These are phyloP conservation scores for Nicotiana attenuata DNA, from an alignment of 257 asterid species.

Conservation along the genomic window DNA sequence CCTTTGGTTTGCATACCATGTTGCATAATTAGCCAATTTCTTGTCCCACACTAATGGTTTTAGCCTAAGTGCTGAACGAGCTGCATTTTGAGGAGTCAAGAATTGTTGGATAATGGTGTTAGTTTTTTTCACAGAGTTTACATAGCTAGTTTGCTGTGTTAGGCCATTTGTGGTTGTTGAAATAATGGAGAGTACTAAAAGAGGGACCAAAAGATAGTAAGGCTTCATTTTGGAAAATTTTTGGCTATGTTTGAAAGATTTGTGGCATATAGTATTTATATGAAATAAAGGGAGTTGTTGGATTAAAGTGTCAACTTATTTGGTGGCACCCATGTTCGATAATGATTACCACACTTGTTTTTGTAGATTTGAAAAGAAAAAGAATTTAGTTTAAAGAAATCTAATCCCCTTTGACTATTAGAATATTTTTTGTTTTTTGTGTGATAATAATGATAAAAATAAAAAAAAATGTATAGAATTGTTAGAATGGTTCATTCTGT, in stretches of 20 bases:
- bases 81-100: constrained; percentile 35
- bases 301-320: constrained; percentile 19
- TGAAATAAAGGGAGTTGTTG: constrained; percentile 23
- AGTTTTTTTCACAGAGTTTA: not conserved
- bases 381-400: constrained; percentile 1
- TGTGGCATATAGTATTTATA: not conserved
- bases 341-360: constrained; percentile 30
- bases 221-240: constrained; percentile 9
- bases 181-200: constrained; percentile 10
- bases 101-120: constrained; percentile 20
- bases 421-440: not conserved
- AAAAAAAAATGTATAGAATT: not conserved
- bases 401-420: constrained; percentile 1
- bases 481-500: not conserved
- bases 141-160: not conserved
- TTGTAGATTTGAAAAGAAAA: constrained; percentile 1
- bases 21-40: constrained; percentile 26
- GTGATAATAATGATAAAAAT: not conserved
- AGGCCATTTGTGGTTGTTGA: constrained; percentile 5
- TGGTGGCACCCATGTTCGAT: constrained; percentile 48
- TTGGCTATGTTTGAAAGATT: not conserved
- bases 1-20: constrained; percentile 38
- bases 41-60: constrained; percentile 34
- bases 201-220: not conserved
- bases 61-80: constrained; percentile 27